A percentile compares a stretch with the other conserved stretches of the same genome.
These are phyloP conservation scores for Xylariales sp. DNA, from an alignment of 2,329 filamentous ascomycete species.

Conservation along the genomic window DNA sequence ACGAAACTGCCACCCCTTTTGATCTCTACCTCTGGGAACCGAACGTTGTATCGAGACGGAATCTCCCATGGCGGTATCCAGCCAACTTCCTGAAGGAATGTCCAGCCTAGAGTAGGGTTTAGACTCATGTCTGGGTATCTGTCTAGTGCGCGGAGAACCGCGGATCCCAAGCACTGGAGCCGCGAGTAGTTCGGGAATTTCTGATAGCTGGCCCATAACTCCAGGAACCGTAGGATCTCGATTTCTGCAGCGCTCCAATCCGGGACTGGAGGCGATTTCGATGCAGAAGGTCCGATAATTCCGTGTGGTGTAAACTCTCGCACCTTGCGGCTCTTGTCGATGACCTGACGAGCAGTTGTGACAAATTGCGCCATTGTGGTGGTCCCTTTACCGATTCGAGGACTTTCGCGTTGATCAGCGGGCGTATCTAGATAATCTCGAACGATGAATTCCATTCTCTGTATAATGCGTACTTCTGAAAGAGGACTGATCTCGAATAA, in stretches of 20 bases:
- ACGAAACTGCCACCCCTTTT: slow-evolving; percentile 37
- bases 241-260: slow-evolving; percentile 46
- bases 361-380: slow-evolving; percentile 40
- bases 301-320: slow-evolving; percentile 48
- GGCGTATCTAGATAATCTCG: slow-evolving; percentile 46
- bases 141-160: slow-evolving; percentile 57
- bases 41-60: slow-evolving; percentile 54
- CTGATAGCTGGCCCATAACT: slow-evolving; percentile 59
- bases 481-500: slow-evolving; percentile 59
- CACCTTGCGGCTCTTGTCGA: slow-evolving; percentile 45
- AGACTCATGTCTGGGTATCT: slow-evolving; percentile 53
- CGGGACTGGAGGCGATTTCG: slow-evolving; percentile 10
- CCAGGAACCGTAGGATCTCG: slow-evolving; percentile 62
- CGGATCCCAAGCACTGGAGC: slow-evolving; percentile 57
- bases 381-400: neutral
- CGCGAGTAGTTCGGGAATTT: slow-evolving; percentile 48
- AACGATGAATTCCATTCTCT: slow-evolving; percentile 45
- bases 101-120: slow-evolving; percentile 46
- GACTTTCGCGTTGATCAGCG: neutral
- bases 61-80: slow-evolving; percentile 69
- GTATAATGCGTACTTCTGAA: slow-evolving; percentile 47
- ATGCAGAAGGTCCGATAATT: slow-evolving; percentile 35
- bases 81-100: slow-evolving; percentile 73
- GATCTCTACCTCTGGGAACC: slow-evolving; percentile 45
- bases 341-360: slow-evolving; percentile 40